A percentile compares a stretch with the other conserved stretches of the same genome.
Conservation (phyloP, 2,329 filamentous ascomycete species). For the Colletotrichum gloeosporioides region DNA sequence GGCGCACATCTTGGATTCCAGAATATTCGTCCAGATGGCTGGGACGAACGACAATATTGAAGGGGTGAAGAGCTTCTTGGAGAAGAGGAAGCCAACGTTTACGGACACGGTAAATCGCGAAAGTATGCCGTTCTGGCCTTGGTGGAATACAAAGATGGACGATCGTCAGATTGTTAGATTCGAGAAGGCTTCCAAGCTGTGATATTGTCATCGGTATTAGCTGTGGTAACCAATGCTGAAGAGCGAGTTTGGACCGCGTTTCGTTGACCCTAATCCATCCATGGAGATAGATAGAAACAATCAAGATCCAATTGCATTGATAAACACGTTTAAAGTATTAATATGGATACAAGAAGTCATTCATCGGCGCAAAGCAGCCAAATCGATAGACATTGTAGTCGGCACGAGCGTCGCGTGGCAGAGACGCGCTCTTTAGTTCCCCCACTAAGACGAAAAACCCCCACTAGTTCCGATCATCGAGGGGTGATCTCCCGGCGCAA, state of each 20-base stretch:
- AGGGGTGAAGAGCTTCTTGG: conserved; percentile 70
- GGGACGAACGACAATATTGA: conserved; percentile 66
- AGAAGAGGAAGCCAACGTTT: conserved; percentile 71
- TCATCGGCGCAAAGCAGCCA: background rate
- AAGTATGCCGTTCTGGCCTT: background rate
- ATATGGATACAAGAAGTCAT: background rate
- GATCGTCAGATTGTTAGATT: background rate
- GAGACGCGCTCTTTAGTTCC: background rate
- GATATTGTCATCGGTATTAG: background rate
- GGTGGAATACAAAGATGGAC: background rate
- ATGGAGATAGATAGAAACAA: background rate
- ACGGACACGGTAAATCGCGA: conserved; percentile 15
- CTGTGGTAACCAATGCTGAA: rapidly evolving
- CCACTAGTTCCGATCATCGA: conserved; percentile 13
- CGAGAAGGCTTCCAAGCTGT: background rate
- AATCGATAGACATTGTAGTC: background rate
- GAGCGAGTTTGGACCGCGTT: background rate
- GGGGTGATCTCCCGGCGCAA: background rate
- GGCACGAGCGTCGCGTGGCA: background rate
- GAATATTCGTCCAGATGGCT: conserved; percentile 66
- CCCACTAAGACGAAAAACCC: background rate
- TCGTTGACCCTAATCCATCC: background rate
- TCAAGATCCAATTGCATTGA: background rate
- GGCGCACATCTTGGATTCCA: conserved; percentile 72
- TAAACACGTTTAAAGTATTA: rapidly evolving